Conservation (phyloP, 805 yeast species). For the Zygosaccharomyces pseudorouxii region DNA sequence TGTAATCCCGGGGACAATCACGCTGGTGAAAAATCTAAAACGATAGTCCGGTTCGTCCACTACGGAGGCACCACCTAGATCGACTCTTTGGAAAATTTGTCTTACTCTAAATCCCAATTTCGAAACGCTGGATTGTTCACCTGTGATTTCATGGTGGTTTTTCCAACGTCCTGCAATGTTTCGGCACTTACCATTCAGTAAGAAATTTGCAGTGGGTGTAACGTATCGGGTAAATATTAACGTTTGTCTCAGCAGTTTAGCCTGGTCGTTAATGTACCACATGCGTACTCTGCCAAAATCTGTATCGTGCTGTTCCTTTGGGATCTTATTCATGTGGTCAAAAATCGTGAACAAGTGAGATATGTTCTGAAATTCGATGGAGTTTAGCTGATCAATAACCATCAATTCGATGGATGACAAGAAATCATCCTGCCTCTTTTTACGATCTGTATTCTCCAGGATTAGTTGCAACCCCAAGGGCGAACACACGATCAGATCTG, state of each 20-base stretch:
- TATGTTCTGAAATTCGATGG: conserved; percentile 90
- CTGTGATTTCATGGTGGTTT: conserved; percentile 44
- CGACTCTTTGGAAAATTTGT: conserved; percentile 71
- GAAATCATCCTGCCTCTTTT: conserved; percentile 69
- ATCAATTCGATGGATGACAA: conserved; percentile 82
- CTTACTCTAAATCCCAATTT: conserved; percentile 61
- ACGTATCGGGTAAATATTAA: conserved; percentile 67
- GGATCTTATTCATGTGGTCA: conserved; percentile 68
- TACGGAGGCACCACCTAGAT: conserved; percentile 43
- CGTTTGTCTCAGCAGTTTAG: conserved; percentile 68
- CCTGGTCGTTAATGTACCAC: conserved; percentile 88
- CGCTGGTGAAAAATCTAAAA: conserved; percentile 72
- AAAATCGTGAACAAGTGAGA: conserved; percentile 71
- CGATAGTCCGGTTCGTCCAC: conserved; percentile 74
- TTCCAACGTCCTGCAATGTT: conserved; percentile 60
- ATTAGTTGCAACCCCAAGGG: conserved; percentile 85
- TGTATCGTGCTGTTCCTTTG: conserved; percentile 72
- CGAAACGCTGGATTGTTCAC: conserved; percentile 52
- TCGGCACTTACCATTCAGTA: conserved; percentile 45
- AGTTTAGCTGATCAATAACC: conserved; percentile 77
- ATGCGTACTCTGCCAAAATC: conserved; percentile 88
- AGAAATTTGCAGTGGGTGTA: conserved; percentile 76
- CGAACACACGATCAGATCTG: conserved; percentile 85
- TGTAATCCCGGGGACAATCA: conserved; percentile 64
- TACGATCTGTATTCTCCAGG: conserved; percentile 56